Evolutionary conservation across 1,284 basidiomycete species (phyloP), one percentile per base, ranked within the genome.

Genomic region (Cryptococcus sp.): DNA sequence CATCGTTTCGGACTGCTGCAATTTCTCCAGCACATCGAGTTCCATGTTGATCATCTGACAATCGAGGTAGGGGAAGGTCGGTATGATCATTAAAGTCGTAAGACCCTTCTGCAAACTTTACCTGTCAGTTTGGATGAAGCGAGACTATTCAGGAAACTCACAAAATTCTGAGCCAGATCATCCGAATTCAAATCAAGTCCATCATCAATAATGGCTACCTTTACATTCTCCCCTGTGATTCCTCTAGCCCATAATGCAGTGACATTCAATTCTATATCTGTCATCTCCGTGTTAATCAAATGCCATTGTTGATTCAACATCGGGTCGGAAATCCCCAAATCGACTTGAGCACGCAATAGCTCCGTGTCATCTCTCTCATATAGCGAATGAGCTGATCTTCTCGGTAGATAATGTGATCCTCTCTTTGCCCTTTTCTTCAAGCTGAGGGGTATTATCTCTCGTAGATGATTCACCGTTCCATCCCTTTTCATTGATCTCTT

Each of bases 1-100:
- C 88, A 58, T 90, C 86, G 78, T 98, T 98, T 75, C 89, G 92
- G n/a, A 83, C 84, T 1, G 96, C 96, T n/a, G 90, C 93, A 53
- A 99, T 87, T 76, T 99, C 96, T 35, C 96, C 96, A 1, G 95
- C 95, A 73, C 96, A 99, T 3, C 96, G 87, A 0, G 96, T 99
- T 14, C 96, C 96, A 72, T 99, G 96, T 72, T 91, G 90, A 69
- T 99, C 96, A 65, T 98, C 94, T 31, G 82, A 82, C 47, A 96
- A 84, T 51, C 87, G 83, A 0, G 96, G 96, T 44, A 87, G 87
- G 4, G 96, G 96, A 8, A 97, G 80, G 7, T 85, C 80, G 37
- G 84, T 85, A 72, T 98, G 92, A 69, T 96, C 90, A 74, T 98
- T 98, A 76, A 93, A 99, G 76, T 99, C 95, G 74, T 93, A 92